These are phyloP conservation scores for Curvularia sp. DNA, from an alignment of 2,329 filamentous ascomycete genomes.

Conservation along the genomic window DNA sequence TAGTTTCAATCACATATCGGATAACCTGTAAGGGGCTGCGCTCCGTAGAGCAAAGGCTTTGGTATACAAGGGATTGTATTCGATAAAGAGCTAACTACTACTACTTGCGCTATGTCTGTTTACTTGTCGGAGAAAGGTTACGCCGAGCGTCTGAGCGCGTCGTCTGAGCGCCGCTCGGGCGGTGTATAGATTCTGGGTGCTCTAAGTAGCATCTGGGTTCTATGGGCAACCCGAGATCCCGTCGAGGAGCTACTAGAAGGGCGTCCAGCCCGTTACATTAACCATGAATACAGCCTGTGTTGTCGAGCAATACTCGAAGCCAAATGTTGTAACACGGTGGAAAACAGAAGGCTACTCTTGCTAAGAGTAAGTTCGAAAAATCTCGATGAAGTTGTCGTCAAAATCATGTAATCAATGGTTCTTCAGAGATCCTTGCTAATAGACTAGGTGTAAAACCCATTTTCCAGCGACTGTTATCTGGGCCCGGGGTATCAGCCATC, in stretches of 20 bases:
- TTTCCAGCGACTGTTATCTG: too few relatives aligned
- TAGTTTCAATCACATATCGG: too few relatives aligned
- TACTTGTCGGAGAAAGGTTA: not conserved
- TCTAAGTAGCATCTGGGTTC: not conserved
- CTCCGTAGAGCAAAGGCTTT: not conserved
- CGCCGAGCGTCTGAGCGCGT: not conserved
- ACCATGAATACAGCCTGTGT: not conserved
- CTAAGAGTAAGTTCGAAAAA: too few relatives aligned
- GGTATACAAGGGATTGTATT: not conserved
- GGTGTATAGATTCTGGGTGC: not conserved
- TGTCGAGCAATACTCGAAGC: too few relatives aligned
- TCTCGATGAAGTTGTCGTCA: too few relatives aligned
- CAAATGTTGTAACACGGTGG: too few relatives aligned
- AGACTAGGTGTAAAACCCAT: too few relatives aligned
- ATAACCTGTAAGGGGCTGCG: not conserved
- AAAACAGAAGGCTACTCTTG: too few relatives aligned
- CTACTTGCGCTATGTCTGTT: not conserved
- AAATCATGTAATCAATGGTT: too few relatives aligned
- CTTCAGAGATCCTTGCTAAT: too few relatives aligned
- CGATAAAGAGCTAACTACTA: not conserved
- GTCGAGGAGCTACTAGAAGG: not conserved
- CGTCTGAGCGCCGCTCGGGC: not conserved
- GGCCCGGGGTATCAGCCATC: too few relatives aligned
- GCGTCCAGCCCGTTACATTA: not conserved
- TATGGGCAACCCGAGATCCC: not conserved